Evolutionary conservation across 139 green algal species (phyloP).

Genomic region (Closterium sp.): DNA sequence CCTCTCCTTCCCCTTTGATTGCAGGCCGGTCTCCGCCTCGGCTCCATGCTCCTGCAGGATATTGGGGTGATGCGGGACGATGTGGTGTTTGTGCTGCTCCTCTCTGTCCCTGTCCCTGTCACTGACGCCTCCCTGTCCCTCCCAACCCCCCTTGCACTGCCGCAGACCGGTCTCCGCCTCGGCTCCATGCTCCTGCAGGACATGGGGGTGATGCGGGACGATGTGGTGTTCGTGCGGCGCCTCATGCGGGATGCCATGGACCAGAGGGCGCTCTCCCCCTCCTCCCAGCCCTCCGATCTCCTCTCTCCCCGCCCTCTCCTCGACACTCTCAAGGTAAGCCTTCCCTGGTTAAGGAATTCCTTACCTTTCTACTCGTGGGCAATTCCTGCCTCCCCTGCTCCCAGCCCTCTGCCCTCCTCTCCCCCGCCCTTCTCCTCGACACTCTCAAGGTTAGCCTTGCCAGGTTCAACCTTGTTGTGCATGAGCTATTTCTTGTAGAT

Average conservation of each 20-base stretch:
- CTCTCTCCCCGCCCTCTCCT: background rate
- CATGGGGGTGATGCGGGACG: conserved; percentile 42
- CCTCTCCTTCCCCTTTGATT: background rate
- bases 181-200: conserved; percentile 45
- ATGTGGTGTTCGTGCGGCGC: conserved; percentile 47
- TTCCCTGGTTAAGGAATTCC: no score
- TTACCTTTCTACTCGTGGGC: no score
- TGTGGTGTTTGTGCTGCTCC: conserved; percentile 33
- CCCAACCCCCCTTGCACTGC: background rate
- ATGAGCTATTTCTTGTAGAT: no score
- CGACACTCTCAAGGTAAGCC: background rate
- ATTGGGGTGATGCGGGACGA: conserved; percentile 43
- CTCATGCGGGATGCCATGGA: conserved; percentile 47
- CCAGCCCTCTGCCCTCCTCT: background rate
- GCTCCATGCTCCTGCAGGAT: conserved; percentile 34
- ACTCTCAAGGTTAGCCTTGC: background rate
- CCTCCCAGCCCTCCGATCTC: background rate
- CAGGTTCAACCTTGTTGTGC: no score
- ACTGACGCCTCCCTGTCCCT: background rate
- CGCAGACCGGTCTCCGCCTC: conserved; percentile 46
- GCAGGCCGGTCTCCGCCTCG: conserved; percentile 41
- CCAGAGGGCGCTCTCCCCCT: background rate
- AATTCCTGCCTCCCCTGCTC: no score
- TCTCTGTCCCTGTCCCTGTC: background rate
- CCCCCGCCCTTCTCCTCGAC: background rate